Evolutionary conservation across 768 basidiomycete species (phyloP).

Genomic region (Lentinula aciculospora): DNA sequence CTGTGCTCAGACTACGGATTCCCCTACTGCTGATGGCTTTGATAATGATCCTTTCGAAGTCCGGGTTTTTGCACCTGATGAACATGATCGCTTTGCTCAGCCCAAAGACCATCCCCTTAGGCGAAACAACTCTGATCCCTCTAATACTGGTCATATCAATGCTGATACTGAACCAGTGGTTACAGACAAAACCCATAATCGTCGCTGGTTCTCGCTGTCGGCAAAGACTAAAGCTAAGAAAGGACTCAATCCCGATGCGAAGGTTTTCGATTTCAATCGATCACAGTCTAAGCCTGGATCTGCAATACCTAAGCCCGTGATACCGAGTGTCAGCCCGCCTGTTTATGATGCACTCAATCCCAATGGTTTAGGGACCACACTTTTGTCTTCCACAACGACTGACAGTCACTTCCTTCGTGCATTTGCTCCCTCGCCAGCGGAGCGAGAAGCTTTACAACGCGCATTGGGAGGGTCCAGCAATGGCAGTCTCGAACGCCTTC

Average conservation of each 20-base stretch:
- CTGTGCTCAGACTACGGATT: not conserved
- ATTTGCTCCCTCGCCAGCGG: conserved; percentile 84
- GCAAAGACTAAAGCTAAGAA: conserved; percentile 49
- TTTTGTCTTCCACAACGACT: conserved; percentile 31
- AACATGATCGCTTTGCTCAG: conserved; percentile 19
- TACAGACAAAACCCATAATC: conserved; percentile 28
- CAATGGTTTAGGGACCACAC: conserved; percentile 39
- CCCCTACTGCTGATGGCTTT: conserved; percentile 19
- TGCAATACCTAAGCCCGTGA: conserved; percentile 11
- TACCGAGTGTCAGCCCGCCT: conserved; percentile 10
- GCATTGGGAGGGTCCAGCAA: conserved; percentile 72
- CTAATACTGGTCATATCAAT: conserved; percentile 10
- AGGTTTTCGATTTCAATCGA: conserved; percentile 63
- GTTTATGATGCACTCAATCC: conserved; percentile 58
- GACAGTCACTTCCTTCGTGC: conserved; percentile 61
- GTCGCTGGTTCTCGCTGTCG: conserved; percentile 42
- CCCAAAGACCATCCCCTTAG: conserved; percentile 24
- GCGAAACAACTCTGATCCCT: conserved; percentile 30
- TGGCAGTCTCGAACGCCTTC: conserved; percentile 66
- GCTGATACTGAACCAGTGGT: conserved; percentile 13
- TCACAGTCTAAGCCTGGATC: conserved; percentile 16
- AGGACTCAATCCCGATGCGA: conserved; percentile 81
- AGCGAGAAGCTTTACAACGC: conserved; percentile 79
- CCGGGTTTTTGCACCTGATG: conserved; percentile 22
- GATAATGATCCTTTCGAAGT: conserved; percentile 46